Evolutionary conservation across 257 asterid genomes (phyloP), one percentile per base, ranked within the genome.

Genomic region (Nicotiana benthamiana): DNA sequence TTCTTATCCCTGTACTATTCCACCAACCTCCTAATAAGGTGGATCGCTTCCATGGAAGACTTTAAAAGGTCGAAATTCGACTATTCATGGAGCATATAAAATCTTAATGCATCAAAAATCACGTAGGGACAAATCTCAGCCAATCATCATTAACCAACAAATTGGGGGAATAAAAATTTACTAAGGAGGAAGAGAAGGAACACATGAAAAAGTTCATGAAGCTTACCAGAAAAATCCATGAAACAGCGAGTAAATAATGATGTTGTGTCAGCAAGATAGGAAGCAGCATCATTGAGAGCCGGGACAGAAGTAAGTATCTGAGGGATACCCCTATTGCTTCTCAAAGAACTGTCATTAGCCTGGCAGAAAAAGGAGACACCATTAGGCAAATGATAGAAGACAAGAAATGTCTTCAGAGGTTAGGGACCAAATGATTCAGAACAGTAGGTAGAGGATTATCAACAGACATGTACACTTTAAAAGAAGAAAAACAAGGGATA

Each of bases 181-280:
- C 40, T 15, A 24, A 8, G 78, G 60, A 24, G 2, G 15, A 48
- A 7, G 40, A 72, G 48, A 72, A 28, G 36, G 16, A 72, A 16
- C 26, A 24, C 40, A 22, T 24, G 15, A 24, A 72, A 3, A 46
- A 17, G 40, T 24, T 43, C 40, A 72, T 72, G 36, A 81, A 68
- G 51, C 62, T 87, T 61, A 92, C 98, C 87, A 7, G 94, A 83
- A 85, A 83, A 85, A 80, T 90, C 92, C 15, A 92, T 77, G 83
- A 93, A 94, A 85, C 97, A 96, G 16, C 97, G 89, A 27, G 99
- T 89, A 86, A 92, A 92, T 75, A 89, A 89, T 11, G 97, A 92
- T 68, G 96, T 87, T 8, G 98, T 89, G 79, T 92, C 97, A 11
- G 97, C 90, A 80, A 94, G 82, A 90, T 90, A 94, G 32, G 97